Percentiles rank a stretch among this genome's conserved stretches.
phyloP scores from a whole-genome alignment of 2,329 filamentous ascomycete species.

The Sclerotinia sclerotiorum region DNA sequence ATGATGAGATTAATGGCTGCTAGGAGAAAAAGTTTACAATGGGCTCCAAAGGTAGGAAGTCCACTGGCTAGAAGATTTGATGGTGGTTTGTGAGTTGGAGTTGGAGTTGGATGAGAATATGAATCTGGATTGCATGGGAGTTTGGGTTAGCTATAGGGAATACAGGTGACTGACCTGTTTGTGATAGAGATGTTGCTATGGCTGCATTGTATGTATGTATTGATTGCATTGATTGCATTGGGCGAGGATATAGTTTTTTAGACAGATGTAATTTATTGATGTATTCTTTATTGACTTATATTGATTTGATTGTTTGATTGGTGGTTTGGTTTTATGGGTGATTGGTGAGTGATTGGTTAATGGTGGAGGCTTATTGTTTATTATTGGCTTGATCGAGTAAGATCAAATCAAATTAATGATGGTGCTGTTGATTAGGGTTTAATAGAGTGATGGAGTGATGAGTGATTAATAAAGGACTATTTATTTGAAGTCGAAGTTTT shows the following conservation, averaged over 20 bases:
- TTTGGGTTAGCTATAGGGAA: neutral
- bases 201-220: neutral
- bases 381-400: neutral
- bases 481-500: too few relatives aligned
- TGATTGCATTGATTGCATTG: neutral
- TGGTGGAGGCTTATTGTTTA: neutral
- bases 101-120: neutral
- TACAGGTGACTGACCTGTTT: neutral
- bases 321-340: too few relatives aligned
- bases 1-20: constrained; percentile 61
- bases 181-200: neutral
- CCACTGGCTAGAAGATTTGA: constrained; percentile 56
- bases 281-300: neutral
- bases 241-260: neutral
- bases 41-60: constrained; percentile 72
- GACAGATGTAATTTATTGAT: neutral
- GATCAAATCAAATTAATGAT: too few relatives aligned
- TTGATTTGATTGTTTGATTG: too few relatives aligned
- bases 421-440: too few relatives aligned
- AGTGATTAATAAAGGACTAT: too few relatives aligned
- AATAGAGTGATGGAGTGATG: too few relatives aligned
- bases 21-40: constrained; percentile 74
- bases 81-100: constrained; percentile 7
- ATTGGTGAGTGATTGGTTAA: too few relatives aligned
- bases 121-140: neutral